Evolutionary conservation across 1,284 basidiomycete species (phyloP).

Genomic region (Leccinum ponderosum): DNA sequence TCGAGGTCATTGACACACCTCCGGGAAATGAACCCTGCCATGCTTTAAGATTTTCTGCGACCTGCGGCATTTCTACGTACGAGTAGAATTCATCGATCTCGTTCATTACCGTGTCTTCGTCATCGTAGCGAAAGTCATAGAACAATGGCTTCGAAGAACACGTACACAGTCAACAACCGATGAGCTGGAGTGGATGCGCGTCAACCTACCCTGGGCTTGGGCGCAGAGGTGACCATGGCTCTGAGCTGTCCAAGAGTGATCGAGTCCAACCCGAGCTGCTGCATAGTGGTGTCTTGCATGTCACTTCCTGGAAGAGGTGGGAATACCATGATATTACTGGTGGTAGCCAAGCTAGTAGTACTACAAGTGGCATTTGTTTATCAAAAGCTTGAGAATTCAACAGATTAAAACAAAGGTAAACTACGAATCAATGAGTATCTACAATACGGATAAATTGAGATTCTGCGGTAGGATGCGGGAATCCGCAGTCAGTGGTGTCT

Average conservation of each 20-base stretch:
- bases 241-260: slow-evolving; percentile 84
- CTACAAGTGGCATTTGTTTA: slow-evolving; percentile 23
- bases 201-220: slow-evolving; percentile 70
- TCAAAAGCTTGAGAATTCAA: slow-evolving; percentile 31
- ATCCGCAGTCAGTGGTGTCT: slow-evolving; percentile 6
- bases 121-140: slow-evolving; percentile 91
- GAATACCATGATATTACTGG: slow-evolving; percentile 31
- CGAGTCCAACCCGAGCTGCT: slow-evolving; percentile 54
- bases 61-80: slow-evolving; percentile 93
- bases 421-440: background rate
- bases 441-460: slow-evolving; percentile 1
- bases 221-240: slow-evolving; percentile 66
- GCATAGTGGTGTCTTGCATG: slow-evolving; percentile 25
- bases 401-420: slow-evolving; percentile 15
- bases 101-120: slow-evolving; percentile 92
- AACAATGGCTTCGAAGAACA: slow-evolving; percentile 64
- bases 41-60: slow-evolving; percentile 83
- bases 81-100: slow-evolving; percentile 99
- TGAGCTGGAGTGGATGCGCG: slow-evolving; percentile 9
- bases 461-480: background rate
- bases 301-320: slow-evolving; percentile 27
- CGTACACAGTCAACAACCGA: slow-evolving; percentile 16
- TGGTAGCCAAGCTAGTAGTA: background rate
- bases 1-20: slow-evolving; percentile 46
- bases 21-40: slow-evolving; percentile 84